Percentiles rank a stretch among this genome's conserved stretches.
phyloP scores from a whole-genome alignment of 164 flowering plant genomes.

The Tetracentron sinense region DNA sequence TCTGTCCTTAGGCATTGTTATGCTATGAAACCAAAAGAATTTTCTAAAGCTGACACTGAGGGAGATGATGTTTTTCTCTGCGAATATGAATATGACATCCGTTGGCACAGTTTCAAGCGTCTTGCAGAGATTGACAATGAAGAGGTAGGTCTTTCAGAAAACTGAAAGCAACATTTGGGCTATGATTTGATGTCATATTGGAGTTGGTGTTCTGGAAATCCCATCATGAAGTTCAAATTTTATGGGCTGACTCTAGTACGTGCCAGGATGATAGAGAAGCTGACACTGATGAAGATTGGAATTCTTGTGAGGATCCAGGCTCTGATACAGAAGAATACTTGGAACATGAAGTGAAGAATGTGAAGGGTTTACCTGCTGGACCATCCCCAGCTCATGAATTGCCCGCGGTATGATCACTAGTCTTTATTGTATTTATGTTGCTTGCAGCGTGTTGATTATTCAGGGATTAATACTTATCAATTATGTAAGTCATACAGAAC shows the following conservation, averaged over 20 bases:
- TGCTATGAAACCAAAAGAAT: slow-evolving; percentile 78
- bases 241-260: slow-evolving; percentile 9
- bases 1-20: slow-evolving; percentile 68
- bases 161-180: background rate
- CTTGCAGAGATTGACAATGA: slow-evolving; percentile 62
- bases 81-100: slow-evolving; percentile 87
- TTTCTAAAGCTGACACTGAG: slow-evolving; percentile 57
- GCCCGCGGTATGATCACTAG: slow-evolving; percentile 64
- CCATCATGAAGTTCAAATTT: background rate
- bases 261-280: slow-evolving; percentile 50
- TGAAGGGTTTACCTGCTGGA: slow-evolving; percentile 24
- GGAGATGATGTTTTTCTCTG: slow-evolving; percentile 95
- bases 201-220: background rate
- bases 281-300: slow-evolving; percentile 75
- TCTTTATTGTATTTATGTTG: slow-evolving; percentile 4
- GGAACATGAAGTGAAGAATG: slow-evolving; percentile 46
- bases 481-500: slow-evolving; percentile 45
- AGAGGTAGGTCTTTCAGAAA: slow-evolving; percentile 52
- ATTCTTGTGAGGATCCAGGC: slow-evolving; percentile 35
- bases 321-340: slow-evolving; percentile 63
- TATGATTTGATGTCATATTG: background rate
- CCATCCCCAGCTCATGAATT: slow-evolving; percentile 34
- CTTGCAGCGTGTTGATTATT: background rate
- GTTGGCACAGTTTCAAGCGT: slow-evolving; percentile 92
- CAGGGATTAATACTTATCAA: background rate